phyloP scores from a whole-genome alignment of 306 rosid genomes.

The Inga oerstediana region DNA sequence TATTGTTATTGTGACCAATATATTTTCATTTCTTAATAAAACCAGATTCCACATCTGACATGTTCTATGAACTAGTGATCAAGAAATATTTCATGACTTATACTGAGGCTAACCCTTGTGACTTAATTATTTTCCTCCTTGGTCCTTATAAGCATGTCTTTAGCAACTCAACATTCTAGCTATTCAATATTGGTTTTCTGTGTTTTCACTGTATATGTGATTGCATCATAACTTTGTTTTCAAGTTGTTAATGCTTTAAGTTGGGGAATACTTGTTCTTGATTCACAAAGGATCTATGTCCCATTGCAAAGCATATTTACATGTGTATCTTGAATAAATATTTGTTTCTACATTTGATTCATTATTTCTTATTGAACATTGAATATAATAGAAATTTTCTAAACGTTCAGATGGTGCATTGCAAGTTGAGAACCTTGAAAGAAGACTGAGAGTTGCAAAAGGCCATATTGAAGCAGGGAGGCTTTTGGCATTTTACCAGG shows the following conservation, averaged over 20 bases:
- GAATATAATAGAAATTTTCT: constrained; percentile 27
- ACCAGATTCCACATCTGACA: background rate
- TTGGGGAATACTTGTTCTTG: constrained; percentile 29
- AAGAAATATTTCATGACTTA: background rate
- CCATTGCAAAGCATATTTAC: constrained; percentile 20
- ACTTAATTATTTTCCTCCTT: background rate
- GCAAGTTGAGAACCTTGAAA: constrained; percentile 55
- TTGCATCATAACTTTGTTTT: constrained; percentile 27
- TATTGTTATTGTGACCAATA: background rate
- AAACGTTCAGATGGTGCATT: constrained; percentile 55
- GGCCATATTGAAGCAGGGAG: constrained; percentile 96
- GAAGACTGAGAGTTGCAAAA: constrained; percentile 76
- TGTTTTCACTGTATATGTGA: constrained; percentile 8
- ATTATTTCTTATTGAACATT: constrained; percentile 15
- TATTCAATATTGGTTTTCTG: background rate
- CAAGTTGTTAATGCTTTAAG: background rate
- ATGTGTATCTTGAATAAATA: constrained; percentile 16
- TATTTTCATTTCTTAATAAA: background rate
- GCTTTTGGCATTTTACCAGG: constrained; percentile 94
- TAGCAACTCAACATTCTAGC: constrained; percentile 8
- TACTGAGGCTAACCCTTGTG: background rate
- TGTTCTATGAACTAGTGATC: background rate
- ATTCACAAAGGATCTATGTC: constrained; percentile 15
- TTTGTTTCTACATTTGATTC: constrained; percentile 32
- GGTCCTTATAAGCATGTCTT: constrained; percentile 18